A percentile compares a stretch with the other conserved stretches of the same genome.
phyloP scores from a whole-genome alignment of 2,329 filamentous ascomycete genomes.

The Chlorencoelia australis region DNA sequence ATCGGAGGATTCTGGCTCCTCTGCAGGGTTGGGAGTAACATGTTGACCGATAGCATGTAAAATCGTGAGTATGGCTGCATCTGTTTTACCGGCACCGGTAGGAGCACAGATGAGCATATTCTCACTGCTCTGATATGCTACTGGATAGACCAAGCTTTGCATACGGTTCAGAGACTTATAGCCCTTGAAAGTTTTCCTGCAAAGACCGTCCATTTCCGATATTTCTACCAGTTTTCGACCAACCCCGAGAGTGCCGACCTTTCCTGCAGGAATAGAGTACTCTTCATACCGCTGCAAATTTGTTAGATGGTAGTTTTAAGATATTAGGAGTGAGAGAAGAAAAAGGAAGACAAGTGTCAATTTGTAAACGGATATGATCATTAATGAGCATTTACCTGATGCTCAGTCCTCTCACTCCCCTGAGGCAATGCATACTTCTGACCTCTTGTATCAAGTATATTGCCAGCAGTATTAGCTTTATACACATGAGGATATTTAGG shows the following conservation, averaged over 20 bases:
- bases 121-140: slow-evolving; percentile 91
- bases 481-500: slow-evolving; percentile 91
- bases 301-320: slow-evolving; percentile 6
- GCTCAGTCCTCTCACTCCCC: slow-evolving; percentile 61
- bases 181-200: slow-evolving; percentile 81
- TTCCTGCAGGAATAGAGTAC: slow-evolving; percentile 73
- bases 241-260: slow-evolving; percentile 61
- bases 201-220: slow-evolving; percentile 76
- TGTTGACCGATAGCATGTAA: slow-evolving; percentile 86
- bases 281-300: slow-evolving; percentile 74
- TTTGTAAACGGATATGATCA: neutral
- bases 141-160: slow-evolving; percentile 93
- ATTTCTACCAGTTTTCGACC: slow-evolving; percentile 72
- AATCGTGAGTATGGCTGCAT: slow-evolving; percentile 94
- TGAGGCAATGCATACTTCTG: slow-evolving; percentile 73
- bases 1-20: slow-evolving; percentile 61
- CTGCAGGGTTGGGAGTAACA: slow-evolving; percentile 66
- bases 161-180: slow-evolving; percentile 94
- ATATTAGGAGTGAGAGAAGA: too few relatives aligned
- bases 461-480: slow-evolving; percentile 71
- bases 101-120: slow-evolving; percentile 99
- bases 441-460: slow-evolving; percentile 70
- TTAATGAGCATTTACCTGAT: slow-evolving; percentile 30
- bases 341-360: neutral
- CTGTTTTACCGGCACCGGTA: slow-evolving; percentile 96